These are phyloP conservation scores for Amphichorda felina DNA, from an alignment of 2,329 filamentous ascomycete genomes.

Conservation along the genomic window DNA sequence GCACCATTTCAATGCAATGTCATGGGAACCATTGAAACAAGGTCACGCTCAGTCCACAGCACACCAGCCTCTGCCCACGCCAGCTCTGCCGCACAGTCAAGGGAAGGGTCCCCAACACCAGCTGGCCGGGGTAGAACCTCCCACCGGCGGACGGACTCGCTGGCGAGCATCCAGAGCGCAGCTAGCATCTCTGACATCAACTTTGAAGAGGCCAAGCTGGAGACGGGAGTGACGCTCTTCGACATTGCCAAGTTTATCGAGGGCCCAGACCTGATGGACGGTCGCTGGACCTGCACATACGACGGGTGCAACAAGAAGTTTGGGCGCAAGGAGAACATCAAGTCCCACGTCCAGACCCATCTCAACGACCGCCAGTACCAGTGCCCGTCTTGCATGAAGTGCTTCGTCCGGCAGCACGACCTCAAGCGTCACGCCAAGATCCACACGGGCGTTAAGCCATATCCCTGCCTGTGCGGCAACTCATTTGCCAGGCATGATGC, in stretches of 20 bases:
- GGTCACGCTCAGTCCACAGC: too few relatives aligned
- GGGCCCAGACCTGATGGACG: slow-evolving; percentile 59
- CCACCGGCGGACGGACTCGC: slow-evolving; percentile 28
- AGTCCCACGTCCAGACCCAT: slow-evolving; percentile 95
- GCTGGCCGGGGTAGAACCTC: too few relatives aligned
- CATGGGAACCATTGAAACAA: too few relatives aligned
- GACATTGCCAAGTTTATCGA: slow-evolving; percentile 69
- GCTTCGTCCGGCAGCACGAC: slow-evolving; percentile 94
- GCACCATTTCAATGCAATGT: too few relatives aligned
- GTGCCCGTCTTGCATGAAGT: slow-evolving; percentile 87
- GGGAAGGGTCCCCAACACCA: too few relatives aligned
- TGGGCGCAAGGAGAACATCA: slow-evolving; percentile 97
- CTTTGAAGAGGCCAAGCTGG: slow-evolving; percentile 53
- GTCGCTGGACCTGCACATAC: slow-evolving; percentile 69
- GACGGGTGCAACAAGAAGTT: slow-evolving; percentile 80
- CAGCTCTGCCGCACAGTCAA: background rate
- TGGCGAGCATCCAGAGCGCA: slow-evolving; percentile 40
- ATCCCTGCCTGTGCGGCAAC: slow-evolving; percentile 88
- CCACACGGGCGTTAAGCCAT: slow-evolving; percentile 90
- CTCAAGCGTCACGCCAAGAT: slow-evolving; percentile 97
- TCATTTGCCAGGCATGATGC: slow-evolving; percentile 93
- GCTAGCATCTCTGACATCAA: slow-evolving; percentile 31
- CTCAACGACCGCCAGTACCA: slow-evolving; percentile 92
- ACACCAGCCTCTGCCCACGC: background rate
- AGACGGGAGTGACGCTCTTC: slow-evolving; percentile 79